Percentiles rank a stretch among this genome's conserved stretches.
phyloP scores from a whole-genome alignment of 2,329 filamentous ascomycete genomes.

The Fusarium kyushuense region DNA sequence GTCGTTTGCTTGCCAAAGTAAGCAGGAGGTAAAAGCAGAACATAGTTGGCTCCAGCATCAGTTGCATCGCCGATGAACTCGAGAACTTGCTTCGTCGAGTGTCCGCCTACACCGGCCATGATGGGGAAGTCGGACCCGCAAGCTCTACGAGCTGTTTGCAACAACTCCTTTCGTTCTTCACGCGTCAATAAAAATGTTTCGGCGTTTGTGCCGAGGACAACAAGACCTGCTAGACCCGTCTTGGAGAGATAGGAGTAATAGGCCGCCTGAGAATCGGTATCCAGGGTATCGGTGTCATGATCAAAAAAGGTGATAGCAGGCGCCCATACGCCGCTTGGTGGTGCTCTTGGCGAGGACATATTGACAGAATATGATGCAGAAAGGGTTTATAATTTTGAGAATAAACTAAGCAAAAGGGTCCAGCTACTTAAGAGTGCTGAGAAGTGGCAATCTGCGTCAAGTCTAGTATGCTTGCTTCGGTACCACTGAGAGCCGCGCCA shows the following conservation, averaged over 20 bases:
- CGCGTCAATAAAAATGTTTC: constrained; percentile 69
- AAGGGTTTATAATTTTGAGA: not conserved
- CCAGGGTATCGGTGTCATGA: constrained; percentile 61
- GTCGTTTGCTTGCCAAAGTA: constrained; percentile 75
- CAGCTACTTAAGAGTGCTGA: constrained; percentile 37
- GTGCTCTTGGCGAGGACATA: constrained; percentile 38
- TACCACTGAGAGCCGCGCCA: not conserved
- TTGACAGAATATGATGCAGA: not conserved
- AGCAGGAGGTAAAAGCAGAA: constrained; percentile 70
- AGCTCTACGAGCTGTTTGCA: constrained; percentile 74
- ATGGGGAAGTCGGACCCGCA: constrained; percentile 89
- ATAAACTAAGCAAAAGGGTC: not conserved
- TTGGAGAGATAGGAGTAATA: constrained; percentile 65
- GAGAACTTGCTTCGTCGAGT: constrained; percentile 72
- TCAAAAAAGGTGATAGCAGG: constrained; percentile 68
- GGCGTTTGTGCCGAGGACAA: constrained; percentile 67
- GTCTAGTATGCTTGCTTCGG: not conserved
- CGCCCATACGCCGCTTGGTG: constrained; percentile 60
- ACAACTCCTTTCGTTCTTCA: constrained; percentile 67
- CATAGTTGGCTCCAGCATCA: constrained; percentile 71
- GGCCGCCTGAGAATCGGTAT: constrained; percentile 60
- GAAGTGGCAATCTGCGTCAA: not conserved
- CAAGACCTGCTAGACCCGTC: constrained; percentile 63
- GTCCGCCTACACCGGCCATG: constrained; percentile 76
- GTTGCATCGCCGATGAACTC: constrained; percentile 71